Percentiles rank a stretch among this genome's conserved stretches.
Conservation (phyloP, 106 monocot genomes). For the Gastrodia elata region DNA sequence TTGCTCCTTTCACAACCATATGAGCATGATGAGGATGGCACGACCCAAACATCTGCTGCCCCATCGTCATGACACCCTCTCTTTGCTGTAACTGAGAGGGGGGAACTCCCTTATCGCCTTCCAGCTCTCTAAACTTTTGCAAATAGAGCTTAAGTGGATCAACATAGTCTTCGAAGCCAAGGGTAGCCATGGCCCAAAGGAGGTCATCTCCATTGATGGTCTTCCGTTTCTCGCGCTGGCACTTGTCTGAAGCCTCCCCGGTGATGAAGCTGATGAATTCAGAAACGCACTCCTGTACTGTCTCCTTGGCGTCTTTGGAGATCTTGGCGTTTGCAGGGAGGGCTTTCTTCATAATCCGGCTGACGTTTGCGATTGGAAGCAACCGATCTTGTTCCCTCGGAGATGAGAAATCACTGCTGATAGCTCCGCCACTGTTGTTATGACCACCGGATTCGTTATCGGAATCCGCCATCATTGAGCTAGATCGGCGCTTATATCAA, state of each 20-base stretch:
- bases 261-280: slow-evolving; percentile 19
- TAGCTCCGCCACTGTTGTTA: slow-evolving; percentile 11
- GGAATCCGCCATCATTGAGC: slow-evolving; percentile 36
- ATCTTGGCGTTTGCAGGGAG: slow-evolving; percentile 18
- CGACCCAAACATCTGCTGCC: slow-evolving; percentile 26
- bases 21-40: slow-evolving; percentile 15
- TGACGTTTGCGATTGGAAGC: slow-evolving; percentile 49
- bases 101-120: slow-evolving; percentile 34
- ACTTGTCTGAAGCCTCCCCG: slow-evolving; percentile 56
- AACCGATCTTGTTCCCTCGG: slow-evolving; percentile 37
- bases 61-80: slow-evolving; percentile 4
- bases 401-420: slow-evolving; percentile 13
- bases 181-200: slow-evolving; percentile 43
- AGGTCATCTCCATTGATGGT: slow-evolving; percentile 48
- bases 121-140: slow-evolving; percentile 51
- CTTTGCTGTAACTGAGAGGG: slow-evolving; percentile 4
- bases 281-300: slow-evolving; percentile 16
- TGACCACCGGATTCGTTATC: slow-evolving; percentile 39
- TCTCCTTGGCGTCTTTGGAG: slow-evolving; percentile 14
- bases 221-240: slow-evolving; percentile 52
- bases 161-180: slow-evolving; percentile 68
- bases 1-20: slow-evolving; percentile 8
- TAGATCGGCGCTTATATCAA: not conserved
- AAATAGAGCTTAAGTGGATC: slow-evolving; percentile 58
- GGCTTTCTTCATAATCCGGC: slow-evolving; percentile 42